Base-by-base conservation (phyloP, 2,329 filamentous ascomycete genomes). In the Beauveria bassiana region DNA sequence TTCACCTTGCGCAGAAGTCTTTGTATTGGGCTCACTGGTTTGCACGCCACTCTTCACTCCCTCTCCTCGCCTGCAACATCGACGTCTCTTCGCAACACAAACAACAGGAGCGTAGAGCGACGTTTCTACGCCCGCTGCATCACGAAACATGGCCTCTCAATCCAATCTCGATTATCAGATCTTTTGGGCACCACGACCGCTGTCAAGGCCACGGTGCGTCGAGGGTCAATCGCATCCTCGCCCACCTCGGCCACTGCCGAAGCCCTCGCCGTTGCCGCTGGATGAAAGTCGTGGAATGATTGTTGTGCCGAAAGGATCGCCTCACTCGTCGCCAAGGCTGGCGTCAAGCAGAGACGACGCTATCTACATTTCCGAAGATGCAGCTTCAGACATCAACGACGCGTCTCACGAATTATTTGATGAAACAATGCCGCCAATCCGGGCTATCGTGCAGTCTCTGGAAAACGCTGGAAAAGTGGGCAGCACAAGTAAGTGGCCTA, bases 361-460 rank as follows among this genome's bases (percentile, higher is more conserved):
- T 9, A 61, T 61, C 26, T 61, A 61, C 7, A 55, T 61, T 54
- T 55, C 59, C n/a, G 50, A 47, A 16, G 51, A 55, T 10, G 40
- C 59, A 26, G 40, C 51, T 46, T 61, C 42, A 7, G 49, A 61
- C 42, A 49, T 55, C 1, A 20, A 42, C 42, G 40, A 49, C 22
- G 59, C 26, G 45, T 53, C 50, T 55, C 16, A 50, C 31, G 14
- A 47, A 49, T 5, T 5, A 22, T 47, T 49, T 1, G 42, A 59
- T 59, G 34, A 51, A 51, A 59, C 34, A 0, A 8, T 59, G 34
- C 46, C 10, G 50, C n/a, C 42, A n/a, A n/a, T 54, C 38, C 10
- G 50, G 42, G 59, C 59, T 3, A 54, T 54, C 40, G 22, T 61
- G 40, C 51, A 61, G 28, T 55, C 50, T 38, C 50, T 61, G 43